phyloP scores from a whole-genome alignment of 176 grass and related monocot genomes.

The Phragmites australis region DNA sequence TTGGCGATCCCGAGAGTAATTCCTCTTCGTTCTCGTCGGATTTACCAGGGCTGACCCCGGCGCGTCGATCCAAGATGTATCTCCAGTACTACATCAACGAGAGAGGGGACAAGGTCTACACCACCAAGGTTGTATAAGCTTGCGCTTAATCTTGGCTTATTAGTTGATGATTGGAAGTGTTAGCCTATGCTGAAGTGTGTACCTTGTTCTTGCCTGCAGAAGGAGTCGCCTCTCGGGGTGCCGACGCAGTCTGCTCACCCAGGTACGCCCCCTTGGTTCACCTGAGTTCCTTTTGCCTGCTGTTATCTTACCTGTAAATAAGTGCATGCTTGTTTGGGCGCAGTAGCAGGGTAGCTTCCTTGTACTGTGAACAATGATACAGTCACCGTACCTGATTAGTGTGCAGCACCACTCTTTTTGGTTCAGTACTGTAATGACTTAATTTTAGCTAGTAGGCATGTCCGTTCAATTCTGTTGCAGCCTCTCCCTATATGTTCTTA shows the following conservation, averaged over 20 bases:
- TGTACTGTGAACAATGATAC: neutral
- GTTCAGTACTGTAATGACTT: neutral
- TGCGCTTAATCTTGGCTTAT: neutral
- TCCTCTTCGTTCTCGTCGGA: neutral
- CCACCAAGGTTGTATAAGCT: conserved; percentile 63
- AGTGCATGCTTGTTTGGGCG: neutral
- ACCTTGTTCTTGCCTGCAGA: conserved; percentile 40
- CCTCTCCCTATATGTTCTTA: too few species aligned
- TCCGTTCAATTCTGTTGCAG: too few species aligned
- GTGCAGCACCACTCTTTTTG: neutral
- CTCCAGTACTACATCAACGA: conserved; percentile 96
- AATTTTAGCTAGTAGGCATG: too few species aligned
- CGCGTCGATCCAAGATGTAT: conserved; percentile 61
- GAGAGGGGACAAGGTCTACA: conserved; percentile 95
- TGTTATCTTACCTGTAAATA: neutral
- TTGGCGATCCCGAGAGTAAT: neutral
- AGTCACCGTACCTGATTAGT: neutral
- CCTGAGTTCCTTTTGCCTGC: neutral
- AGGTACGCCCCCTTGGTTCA: conserved; percentile 31
- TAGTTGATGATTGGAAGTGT: conserved; percentile 1
- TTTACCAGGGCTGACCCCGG: conserved; percentile 3
- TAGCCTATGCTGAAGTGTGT: neutral
- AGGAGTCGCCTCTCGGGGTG: conserved; percentile 80
- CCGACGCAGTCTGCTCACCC: conserved; percentile 89
- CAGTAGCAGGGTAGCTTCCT: neutral